Evolutionary conservation across 352 stramenopile species (phyloP), one percentile per base, ranked within the genome.

Genomic region (Globisporangium orthogonon): DNA sequence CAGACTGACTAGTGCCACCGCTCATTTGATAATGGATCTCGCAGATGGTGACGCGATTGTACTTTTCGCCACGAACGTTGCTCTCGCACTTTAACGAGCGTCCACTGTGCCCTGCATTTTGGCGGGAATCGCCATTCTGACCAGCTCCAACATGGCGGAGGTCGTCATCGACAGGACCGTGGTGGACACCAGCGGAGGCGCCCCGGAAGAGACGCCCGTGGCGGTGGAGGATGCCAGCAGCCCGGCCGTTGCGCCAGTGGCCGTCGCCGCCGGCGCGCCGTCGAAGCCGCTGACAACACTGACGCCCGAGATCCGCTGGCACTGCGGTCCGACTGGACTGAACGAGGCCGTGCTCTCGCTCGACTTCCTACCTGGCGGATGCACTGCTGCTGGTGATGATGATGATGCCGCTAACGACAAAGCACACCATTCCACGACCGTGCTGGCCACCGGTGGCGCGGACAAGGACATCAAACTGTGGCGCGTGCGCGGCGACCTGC

Each of bases 391-490:
- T n/a, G 33, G 3, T 1, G 33, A 2, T 37, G 33, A 9, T 37
- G 33, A 37, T 9, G 33, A 37, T 9, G 33, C 23, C 23, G 23
- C 23, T 23, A 23, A 23, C 33, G 33, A 37, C 33, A 37, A 23
- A 23, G 23, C 18, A 13, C 48, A 17, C 1, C 49, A 7, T 2
- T 31, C 3, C 13, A 14, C 61, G 14, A 65, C 57, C 5, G 68
- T 94, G 28, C 61, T 94, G 43, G 82, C 80, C n/a, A 94, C 83
- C 7, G 86, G 81, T 17, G 86, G 86, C n/a, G 82, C 83, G 1
- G 86, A 95, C 65, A 95, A 94, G 53, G 86, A 95, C 69, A 89
- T 95, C 67, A 93, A 92, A 53, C 66, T 95, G 14, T 95, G 86
- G 86, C 77, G 81, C 33, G 74, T 93, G 45, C 57, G 63, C 9